These are phyloP conservation scores for Botrytis elliptica DNA, from an alignment of 2,329 filamentous ascomycete species.

Conservation along the genomic window DNA sequence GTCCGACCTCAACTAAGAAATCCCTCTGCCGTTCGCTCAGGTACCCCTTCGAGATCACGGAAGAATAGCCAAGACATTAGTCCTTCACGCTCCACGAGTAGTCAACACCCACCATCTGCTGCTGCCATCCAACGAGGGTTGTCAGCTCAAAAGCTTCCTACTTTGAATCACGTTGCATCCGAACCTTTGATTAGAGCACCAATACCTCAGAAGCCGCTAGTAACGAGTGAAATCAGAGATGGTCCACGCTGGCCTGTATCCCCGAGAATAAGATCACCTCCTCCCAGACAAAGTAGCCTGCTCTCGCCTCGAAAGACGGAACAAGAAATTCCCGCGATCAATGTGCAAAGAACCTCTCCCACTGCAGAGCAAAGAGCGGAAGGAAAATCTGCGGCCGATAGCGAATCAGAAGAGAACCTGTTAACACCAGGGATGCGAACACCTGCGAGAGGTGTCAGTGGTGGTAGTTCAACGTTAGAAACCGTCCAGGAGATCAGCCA, in stretches of 20 bases:
- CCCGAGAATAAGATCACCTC: conserved; percentile 74
- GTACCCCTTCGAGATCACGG: conserved; percentile 52
- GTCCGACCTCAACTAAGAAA: conserved; percentile 36
- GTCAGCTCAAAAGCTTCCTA: conserved; percentile 63
- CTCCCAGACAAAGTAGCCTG: conserved; percentile 55
- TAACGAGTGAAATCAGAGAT: conserved; percentile 52
- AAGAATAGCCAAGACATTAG: conserved; percentile 68
- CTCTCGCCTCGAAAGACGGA: conserved; percentile 49
- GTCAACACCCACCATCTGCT: conserved; percentile 58
- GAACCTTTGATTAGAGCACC: conserved; percentile 63
- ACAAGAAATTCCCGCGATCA: conserved; percentile 52
- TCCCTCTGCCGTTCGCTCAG: conserved; percentile 29
- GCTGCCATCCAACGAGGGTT: conserved; percentile 65
- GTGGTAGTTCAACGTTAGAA: conserved; percentile 66
- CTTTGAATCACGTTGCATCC: conserved; percentile 58
- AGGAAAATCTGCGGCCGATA: conserved; percentile 29
- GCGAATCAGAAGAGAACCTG: conserved; percentile 35
- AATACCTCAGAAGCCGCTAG: conserved; percentile 61
- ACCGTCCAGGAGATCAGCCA: conserved; percentile 90
- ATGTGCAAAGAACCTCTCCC: conserved; percentile 48
- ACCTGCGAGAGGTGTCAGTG: conserved; percentile 58
- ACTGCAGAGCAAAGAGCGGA: conserved; percentile 44
- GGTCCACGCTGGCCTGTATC: conserved; percentile 72
- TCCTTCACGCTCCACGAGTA: conserved; percentile 52
- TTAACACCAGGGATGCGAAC: conserved; percentile 53